These are phyloP conservation scores for Pseudonectria buxi DNA, from an alignment of 2,329 filamentous ascomycete genomes.

Conservation along the genomic window DNA sequence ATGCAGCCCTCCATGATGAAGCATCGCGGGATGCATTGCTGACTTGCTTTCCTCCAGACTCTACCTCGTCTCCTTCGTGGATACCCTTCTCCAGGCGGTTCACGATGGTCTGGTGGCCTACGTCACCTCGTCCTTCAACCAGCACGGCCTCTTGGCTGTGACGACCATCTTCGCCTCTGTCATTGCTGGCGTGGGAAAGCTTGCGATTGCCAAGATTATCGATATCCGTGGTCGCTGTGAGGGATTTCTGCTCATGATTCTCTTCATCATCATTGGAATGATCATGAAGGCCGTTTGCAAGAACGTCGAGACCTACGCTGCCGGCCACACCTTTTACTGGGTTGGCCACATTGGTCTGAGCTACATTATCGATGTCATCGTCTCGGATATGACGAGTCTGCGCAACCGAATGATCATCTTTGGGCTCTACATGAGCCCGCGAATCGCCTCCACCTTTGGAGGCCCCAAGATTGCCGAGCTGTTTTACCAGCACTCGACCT, in stretches of 20 bases:
- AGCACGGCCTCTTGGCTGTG: slow-evolving; percentile 59
- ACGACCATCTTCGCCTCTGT: slow-evolving; percentile 52
- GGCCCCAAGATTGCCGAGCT: slow-evolving; percentile 17
- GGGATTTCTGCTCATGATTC: slow-evolving; percentile 35
- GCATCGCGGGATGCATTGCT: not conserved
- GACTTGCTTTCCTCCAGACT: slow-evolving; percentile 21
- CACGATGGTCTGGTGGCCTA: slow-evolving; percentile 51
- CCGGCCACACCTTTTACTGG: slow-evolving; percentile 58
- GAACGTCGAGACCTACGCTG: slow-evolving; percentile 51
- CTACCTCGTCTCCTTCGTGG: slow-evolving; percentile 33
- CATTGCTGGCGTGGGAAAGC: slow-evolving; percentile 31
- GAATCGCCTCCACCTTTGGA: slow-evolving; percentile 39
- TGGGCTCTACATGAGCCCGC: slow-evolving; percentile 36
- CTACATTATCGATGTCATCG: slow-evolving; percentile 36
- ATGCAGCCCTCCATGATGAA: slow-evolving; percentile 7
- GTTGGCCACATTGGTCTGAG: slow-evolving; percentile 43
- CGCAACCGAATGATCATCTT: slow-evolving; percentile 38
- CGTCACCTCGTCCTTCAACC: slow-evolving; percentile 58
- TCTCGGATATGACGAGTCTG: slow-evolving; percentile 38
- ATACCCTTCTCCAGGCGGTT: slow-evolving; percentile 30
- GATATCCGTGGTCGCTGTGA: slow-evolving; percentile 43
- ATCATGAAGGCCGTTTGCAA: slow-evolving; percentile 57
- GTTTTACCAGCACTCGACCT: slow-evolving; percentile 17
- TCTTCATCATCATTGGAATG: slow-evolving; percentile 45
- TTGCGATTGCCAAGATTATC: slow-evolving; percentile 40